Evolutionary conservation across 139 green algal genomes (phyloP), one percentile per base, ranked within the genome.

Genomic region (Haematococcus sp.): DNA sequence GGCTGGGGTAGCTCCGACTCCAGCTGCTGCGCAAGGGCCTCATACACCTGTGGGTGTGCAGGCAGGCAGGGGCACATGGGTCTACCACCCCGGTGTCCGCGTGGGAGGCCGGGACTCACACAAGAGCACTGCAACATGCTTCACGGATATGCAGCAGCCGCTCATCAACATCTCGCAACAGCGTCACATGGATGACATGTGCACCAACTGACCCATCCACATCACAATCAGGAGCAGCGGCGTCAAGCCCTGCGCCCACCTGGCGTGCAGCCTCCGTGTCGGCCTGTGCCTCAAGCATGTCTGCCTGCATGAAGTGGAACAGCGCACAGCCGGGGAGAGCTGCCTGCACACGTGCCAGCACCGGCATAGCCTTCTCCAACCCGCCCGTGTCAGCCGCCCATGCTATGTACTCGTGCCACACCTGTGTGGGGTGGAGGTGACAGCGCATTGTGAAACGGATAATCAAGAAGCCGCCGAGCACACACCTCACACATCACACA

Each of bases 261-360:
- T 82, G 64, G 22, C 79, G 84, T 1, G 90, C 90, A 7, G 71
- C 81, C 3, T 85, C 80, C 23, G 79, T 33, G 34, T 81, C 27
- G 35, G 89, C 91, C 2, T 67, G 30, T 25, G 32, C 44, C 73
- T 96, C 92, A 34, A 94, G 56, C 35, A 91, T 28, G 40, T 97
- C 93, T 1, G 92, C 93, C 0, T 86, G 86, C 1, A 88, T 85
- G 75, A 94, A 94, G 71, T 90, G 88, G 77, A 97, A 79, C 76
- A 92, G 59, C 60, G 88, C 59, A 54, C 85, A 92, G 33, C 52
- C 54, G 1, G 92, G 92, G 70, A 95, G 79, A 22, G 84, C 83
- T 30, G 11, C 7, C 66, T 63, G 44, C 4, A 19, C 68, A 5
- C 52, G 43, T 13, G 52, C 68, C 51, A 74, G 51, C 30, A 74